Evolutionary conservation across 202 grass and related monocot genomes (phyloP).

Genomic region (Dendrocalamus latiflorus): DNA sequence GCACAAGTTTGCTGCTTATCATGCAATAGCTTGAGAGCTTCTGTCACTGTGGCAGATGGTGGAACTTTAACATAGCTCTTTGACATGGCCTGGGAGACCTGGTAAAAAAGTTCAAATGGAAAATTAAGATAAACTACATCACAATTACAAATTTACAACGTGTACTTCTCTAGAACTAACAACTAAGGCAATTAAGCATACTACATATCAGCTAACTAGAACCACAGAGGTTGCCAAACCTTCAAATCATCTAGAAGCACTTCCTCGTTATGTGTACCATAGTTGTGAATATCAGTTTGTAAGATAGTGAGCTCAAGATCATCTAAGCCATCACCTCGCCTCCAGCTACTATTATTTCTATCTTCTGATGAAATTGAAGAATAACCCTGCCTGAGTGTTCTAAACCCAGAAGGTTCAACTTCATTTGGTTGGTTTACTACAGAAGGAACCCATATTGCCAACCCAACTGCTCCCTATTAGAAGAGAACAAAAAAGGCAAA

Average conservation of each 20-base stretch:
- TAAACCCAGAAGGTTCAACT: slow-evolving; percentile 35
- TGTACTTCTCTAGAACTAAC: not conserved
- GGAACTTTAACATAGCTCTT: too few relatives aligned
- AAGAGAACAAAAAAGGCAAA: slow-evolving; percentile 4
- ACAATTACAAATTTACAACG: not conserved
- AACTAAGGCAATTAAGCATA: not conserved
- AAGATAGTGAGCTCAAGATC: slow-evolving; percentile 61
- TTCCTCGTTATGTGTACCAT: slow-evolving; percentile 56
- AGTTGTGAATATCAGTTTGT: slow-evolving; percentile 44
- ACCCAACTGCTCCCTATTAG: slow-evolving; percentile 87
- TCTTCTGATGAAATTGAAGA: slow-evolving; percentile 69
- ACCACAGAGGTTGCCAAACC: slow-evolving; percentile 42
- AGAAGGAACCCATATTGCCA: slow-evolving; percentile 99
- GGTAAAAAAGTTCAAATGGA: slow-evolving; percentile 20
- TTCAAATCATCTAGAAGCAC: slow-evolving; percentile 93
- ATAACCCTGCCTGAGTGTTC: slow-evolving; percentile 54
- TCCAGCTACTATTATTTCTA: slow-evolving; percentile 36
- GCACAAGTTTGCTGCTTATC: too few relatives aligned
- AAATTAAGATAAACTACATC: slow-evolving; percentile 10
- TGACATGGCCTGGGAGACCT: slow-evolving; percentile 92
- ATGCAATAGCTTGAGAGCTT: too few relatives aligned
- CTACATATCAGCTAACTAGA: not conserved
- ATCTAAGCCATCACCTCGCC: slow-evolving; percentile 34
- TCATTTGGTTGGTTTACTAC: slow-evolving; percentile 71
- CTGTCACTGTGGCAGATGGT: too few relatives aligned